phyloP scores from a whole-genome alignment of 768 basidiomycete species.

The Rhizopogon sp. region DNA sequence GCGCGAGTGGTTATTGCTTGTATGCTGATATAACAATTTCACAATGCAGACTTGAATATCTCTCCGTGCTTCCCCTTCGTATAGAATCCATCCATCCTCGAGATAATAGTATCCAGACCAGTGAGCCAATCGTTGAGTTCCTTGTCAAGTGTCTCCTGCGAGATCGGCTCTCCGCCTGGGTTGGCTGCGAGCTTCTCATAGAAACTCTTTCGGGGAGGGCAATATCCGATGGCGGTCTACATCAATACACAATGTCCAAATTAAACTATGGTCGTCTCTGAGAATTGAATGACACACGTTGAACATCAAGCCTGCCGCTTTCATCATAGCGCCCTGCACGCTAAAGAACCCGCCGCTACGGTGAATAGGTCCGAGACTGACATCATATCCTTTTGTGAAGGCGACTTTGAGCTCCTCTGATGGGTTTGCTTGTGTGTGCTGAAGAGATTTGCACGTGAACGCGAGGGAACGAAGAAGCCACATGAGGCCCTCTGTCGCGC shows the following conservation, averaged over 20 bases:
- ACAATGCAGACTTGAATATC: constrained; percentile 8
- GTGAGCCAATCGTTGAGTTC: constrained; percentile 58
- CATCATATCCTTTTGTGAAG: constrained; percentile 79
- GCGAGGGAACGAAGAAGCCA: constrained; percentile 91
- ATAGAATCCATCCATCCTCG: constrained; percentile 47
- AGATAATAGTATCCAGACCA: constrained; percentile 50
- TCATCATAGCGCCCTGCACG: not conserved
- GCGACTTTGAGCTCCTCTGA: constrained; percentile 50
- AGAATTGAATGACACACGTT: not conserved
- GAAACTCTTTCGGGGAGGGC: constrained; percentile 58
- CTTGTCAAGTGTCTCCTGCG: constrained; percentile 46
- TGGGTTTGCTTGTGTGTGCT: constrained; percentile 62
- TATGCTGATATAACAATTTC: not conserved
- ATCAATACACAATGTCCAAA: constrained; percentile 20
- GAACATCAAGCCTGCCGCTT: constrained; percentile 1
- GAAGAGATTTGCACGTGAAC: constrained; percentile 84
- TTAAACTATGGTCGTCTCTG: not conserved
- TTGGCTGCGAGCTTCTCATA: constrained; percentile 56
- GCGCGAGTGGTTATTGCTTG: not conserved
- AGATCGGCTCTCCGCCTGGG: constrained; percentile 45
- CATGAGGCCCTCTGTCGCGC: constrained; percentile 86
- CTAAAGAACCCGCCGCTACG: not conserved
- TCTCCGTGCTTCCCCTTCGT: constrained; percentile 52
- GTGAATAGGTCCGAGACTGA: not conserved
- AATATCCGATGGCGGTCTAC: constrained; percentile 55